A percentile compares a stretch with the other conserved stretches of the same genome.
Evolutionary conservation across 192 early-diverging fungal species (phyloP).

Genomic region (Spizellomyces sp.): DNA sequence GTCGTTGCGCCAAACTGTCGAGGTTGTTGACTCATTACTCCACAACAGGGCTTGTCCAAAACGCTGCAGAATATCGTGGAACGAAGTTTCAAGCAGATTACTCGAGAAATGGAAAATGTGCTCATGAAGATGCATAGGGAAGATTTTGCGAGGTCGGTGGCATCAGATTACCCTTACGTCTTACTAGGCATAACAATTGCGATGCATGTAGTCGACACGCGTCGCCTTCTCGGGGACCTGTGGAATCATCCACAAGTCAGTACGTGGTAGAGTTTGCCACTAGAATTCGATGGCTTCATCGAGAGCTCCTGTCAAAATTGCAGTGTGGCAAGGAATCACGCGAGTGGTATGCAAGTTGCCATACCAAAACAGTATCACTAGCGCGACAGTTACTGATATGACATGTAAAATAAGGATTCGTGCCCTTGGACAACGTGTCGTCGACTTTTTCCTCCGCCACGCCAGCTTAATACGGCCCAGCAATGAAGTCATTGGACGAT

Average conservation of each 20-base stretch:
- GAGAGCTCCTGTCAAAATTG: slow-evolving; percentile 53
- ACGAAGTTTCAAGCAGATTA: slow-evolving; percentile 52
- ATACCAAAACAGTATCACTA: background rate
- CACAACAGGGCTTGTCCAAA: slow-evolving; percentile 45
- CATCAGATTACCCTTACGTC: no score
- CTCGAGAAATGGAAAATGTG: slow-evolving; percentile 53
- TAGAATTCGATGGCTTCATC: slow-evolving; percentile 61
- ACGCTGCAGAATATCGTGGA: slow-evolving; percentile 59
- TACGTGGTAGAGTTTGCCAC: slow-evolving; percentile 64
- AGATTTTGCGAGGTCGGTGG: slow-evolving; percentile 53
- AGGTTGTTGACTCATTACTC: background rate
- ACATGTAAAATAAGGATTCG: slow-evolving; percentile 40
- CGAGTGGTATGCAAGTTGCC: slow-evolving; percentile 49
- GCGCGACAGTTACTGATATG: slow-evolving; percentile 25
- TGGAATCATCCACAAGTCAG: slow-evolving; percentile 49
- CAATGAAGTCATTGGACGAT: slow-evolving; percentile 65
- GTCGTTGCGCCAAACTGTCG: background rate
- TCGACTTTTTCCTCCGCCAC: slow-evolving; percentile 69
- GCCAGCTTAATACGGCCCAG: slow-evolving; percentile 62
- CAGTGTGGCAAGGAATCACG: slow-evolving; percentile 65
- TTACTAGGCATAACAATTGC: no score
- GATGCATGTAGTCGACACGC: no score
- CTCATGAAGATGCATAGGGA: slow-evolving; percentile 69
- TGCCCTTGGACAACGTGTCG: slow-evolving; percentile 40
- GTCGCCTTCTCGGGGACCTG: background rate